Base-by-base conservation (phyloP, 495 filamentous ascomycete species). In the Chaetomium tenue region DNA sequence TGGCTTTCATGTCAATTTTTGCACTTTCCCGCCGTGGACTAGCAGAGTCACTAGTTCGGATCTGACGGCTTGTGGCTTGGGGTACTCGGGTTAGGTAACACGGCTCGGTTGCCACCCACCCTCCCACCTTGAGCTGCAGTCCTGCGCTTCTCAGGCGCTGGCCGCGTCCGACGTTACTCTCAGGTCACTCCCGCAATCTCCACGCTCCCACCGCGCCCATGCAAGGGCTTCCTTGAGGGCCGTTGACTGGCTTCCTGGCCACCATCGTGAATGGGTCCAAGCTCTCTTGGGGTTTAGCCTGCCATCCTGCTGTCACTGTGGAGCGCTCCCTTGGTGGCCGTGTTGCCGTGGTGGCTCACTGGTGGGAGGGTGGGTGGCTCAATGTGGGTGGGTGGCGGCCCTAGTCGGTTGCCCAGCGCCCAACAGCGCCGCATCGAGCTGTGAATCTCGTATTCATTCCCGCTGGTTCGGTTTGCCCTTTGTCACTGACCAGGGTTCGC, bases 391-490 rank as follows among this genome's bases (percentile, higher is more conserved):
- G 28, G 28, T 30, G 28, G 25, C 25, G 28, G 15, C 47, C 58
- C 46, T 40, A 44, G 51, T 44, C 20, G 44, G 47, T 61, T 52
- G 58, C 44, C 46, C 28, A 54, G 30, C 26, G 63, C 33, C 55
- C 47, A 23, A 16, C 13, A 44, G 30, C 44, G 44, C 23, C 30
- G 47, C 44, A 54, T n/a, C 25, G 26, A 65, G 44, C 48, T 58
- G 18, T 39, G 28, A 26, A 47, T 7, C 57, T 61, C 58, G 64
- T 66, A 66, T 66, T 47, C 33, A 37, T 47, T 58, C 51, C 58
- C 58, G 46, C 52, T 53, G 44, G 33, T 44, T 59, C 16, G 48
- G 28, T 12, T 44, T 33, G 46, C 53, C 62, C 18, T 54, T 28
- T 12, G 1, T 55, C 3, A 39, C 33, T 22, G 8, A 18, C 47